These are phyloP conservation scores for Luzula sylvatica DNA, from an alignment of 176 grass and related monocot species.

Conservation along the genomic window DNA sequence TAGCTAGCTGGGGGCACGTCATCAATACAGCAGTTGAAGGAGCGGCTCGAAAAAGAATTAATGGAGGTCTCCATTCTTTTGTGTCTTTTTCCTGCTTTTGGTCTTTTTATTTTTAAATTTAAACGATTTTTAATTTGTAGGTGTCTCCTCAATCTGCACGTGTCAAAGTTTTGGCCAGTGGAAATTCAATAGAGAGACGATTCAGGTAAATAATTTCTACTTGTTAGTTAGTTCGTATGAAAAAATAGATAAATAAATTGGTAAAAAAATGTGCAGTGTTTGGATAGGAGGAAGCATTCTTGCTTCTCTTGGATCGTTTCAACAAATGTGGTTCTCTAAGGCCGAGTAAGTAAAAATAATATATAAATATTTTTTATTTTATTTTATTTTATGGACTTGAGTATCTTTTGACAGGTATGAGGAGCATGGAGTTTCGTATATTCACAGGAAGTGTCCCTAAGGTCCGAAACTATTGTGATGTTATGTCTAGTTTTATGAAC, in stretches of 20 bases:
- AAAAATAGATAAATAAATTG: neutral
- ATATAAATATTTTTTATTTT: neutral
- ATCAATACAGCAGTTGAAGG: constrained; percentile 93
- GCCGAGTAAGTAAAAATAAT: constrained; percentile 61
- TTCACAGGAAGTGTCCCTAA: constrained; percentile 98
- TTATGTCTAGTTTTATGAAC: too few species aligned
- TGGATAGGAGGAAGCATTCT: constrained; percentile 99
- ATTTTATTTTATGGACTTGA: neutral
- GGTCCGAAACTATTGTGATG: constrained; percentile 5
- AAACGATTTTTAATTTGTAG: constrained; percentile 23
- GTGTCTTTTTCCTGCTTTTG: neutral
- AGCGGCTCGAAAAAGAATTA: constrained; percentile 96
- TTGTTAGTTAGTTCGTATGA: neutral
- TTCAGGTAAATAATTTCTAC: constrained; percentile 47
- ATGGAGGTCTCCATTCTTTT: constrained; percentile 44
- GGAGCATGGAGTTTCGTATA: constrained; percentile 94
- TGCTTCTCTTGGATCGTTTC: constrained; percentile 97
- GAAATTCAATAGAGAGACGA: constrained; percentile 89
- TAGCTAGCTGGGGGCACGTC: constrained; percentile 95
- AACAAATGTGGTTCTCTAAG: constrained; percentile 99
- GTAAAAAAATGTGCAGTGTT: constrained; percentile 47
- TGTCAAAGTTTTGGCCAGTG: constrained; percentile 96
- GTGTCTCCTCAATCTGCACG: constrained; percentile 85
- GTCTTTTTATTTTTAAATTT: neutral
- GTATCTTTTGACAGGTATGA: constrained; percentile 51